phyloP scores from a whole-genome alignment of 176 grass and related monocot genomes.

The Lolium rigidum region DNA sequence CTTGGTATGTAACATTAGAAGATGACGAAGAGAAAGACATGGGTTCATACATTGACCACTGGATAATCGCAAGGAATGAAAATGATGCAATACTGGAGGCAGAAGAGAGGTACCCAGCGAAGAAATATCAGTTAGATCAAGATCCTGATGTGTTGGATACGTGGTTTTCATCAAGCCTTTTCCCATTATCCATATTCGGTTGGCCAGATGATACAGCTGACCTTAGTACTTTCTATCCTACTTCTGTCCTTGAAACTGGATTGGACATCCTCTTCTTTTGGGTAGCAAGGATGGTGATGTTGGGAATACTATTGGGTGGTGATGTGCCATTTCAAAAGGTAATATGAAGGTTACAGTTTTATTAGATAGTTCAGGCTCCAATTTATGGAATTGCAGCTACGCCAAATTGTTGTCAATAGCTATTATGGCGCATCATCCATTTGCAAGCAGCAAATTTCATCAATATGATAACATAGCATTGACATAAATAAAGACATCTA shows the following conservation, averaged over 20 bases:
- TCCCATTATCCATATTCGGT: constrained; percentile 81
- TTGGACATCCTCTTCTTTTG: constrained; percentile 96
- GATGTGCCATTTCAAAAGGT: constrained; percentile 92
- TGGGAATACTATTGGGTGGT: constrained; percentile 84
- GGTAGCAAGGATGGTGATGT: constrained; percentile 98
- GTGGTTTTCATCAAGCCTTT: constrained; percentile 93
- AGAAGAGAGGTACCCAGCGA: constrained; percentile 61
- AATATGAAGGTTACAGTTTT: constrained; percentile 15
- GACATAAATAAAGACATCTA: constrained; percentile 7
- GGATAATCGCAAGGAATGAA: constrained; percentile 87
- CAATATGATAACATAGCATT: constrained; percentile 13
- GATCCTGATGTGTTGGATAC: constrained; percentile 96
- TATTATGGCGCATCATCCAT: constrained; percentile 3
- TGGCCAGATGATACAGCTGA: constrained; percentile 89
- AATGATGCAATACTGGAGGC: constrained; percentile 66
- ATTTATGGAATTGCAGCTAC: constrained; percentile 12
- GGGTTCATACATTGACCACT: constrained; percentile 70
- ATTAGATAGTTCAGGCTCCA: background rate
- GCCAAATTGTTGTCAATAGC: constrained; percentile 10
- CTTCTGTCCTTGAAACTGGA: constrained; percentile 90
- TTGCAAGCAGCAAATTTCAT: background rate
- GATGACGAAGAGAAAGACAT: constrained; percentile 70
- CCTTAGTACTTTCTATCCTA: constrained; percentile 84
- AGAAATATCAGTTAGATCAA: constrained; percentile 63
- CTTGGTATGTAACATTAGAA: constrained; percentile 86